Percentiles rank a stretch among this genome's conserved stretches.
Evolutionary conservation across 805 yeast genomes (phyloP).

Genomic region (Myxozyma neglecta): DNA sequence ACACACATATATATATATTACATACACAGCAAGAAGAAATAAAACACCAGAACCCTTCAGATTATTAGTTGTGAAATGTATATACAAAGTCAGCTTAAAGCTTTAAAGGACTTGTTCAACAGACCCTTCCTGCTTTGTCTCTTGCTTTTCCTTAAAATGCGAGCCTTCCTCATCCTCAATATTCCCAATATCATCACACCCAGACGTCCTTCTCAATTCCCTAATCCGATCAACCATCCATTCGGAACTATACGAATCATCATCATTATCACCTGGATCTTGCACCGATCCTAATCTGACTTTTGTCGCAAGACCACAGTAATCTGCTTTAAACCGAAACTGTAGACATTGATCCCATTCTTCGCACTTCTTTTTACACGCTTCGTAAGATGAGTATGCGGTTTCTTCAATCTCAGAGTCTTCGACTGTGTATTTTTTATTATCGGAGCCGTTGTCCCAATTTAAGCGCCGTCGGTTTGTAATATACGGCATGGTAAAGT

Average conservation of each 20-base stretch:
- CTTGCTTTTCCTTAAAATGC: not conserved
- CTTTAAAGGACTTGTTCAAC: not conserved
- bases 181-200: slow-evolving; percentile 33
- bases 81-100: not conserved
- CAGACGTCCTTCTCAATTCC: slow-evolving; percentile 26
- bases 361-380: slow-evolving; percentile 4
- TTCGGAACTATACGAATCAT: slow-evolving; percentile 35
- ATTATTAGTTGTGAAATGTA: not conserved
- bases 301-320: slow-evolving; percentile 9
- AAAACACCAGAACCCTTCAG: not conserved
- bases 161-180: slow-evolving; percentile 10
- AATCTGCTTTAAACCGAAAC: slow-evolving; percentile 1
- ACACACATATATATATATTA: too few species aligned
- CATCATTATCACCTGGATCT: slow-evolving; percentile 9
- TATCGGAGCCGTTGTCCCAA: slow-evolving; percentile 19
- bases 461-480: not conserved
- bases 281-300: slow-evolving; percentile 8
- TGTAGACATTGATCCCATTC: slow-evolving; percentile 8
- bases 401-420: not conserved
- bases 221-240: slow-evolving; percentile 41
- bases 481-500: slow-evolving; percentile 31
- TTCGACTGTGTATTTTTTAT: not conserved
- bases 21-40: too few species aligned
- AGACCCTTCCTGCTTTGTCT: not conserved
- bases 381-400: slow-evolving; percentile 2